Evolutionary conservation across 208 protist genomes (phyloP).

Genomic region (Leishmania gerbilli): DNA sequence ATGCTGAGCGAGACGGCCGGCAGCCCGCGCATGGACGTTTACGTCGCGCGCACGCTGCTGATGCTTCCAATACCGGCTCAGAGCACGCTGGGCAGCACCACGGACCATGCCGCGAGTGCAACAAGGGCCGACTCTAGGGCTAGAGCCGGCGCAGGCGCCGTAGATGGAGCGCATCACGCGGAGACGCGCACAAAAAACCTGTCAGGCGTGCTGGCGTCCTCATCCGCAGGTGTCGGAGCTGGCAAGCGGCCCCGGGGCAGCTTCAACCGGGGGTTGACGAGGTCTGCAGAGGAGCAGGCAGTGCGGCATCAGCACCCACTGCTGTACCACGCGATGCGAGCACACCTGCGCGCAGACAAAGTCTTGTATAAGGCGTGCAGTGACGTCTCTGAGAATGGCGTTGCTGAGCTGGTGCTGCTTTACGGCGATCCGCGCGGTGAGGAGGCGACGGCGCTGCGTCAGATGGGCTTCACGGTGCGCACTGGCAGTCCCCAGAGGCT

Average conservation of each 20-base stretch:
- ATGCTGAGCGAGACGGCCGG: slow-evolving; percentile 13
- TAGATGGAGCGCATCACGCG: not conserved
- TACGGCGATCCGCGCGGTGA: slow-evolving; percentile 16
- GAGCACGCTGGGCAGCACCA: slow-evolving; percentile 7
- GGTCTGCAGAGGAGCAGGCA: slow-evolving; percentile 12
- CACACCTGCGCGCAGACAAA: slow-evolving; percentile 1
- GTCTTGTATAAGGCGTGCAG: not conserved
- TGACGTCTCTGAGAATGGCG: not conserved
- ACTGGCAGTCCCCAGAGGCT: slow-evolving; percentile 17
- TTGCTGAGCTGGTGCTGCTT: slow-evolving; percentile 13
- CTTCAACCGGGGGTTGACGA: not conserved
- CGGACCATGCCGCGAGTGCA: not conserved
- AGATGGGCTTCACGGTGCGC: slow-evolving; percentile 31
- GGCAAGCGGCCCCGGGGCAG: not conserved
- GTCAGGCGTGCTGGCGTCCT: not conserved
- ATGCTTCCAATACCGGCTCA: slow-evolving; percentile 35
- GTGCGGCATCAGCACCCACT: slow-evolving; percentile 21
- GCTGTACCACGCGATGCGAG: slow-evolving; percentile 15
- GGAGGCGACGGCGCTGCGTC: slow-evolving; percentile 22
- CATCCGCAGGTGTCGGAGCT: not conserved
- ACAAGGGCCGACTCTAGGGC: not conserved
- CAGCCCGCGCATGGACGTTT: slow-evolving; percentile 18
- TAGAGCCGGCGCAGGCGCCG: not conserved
- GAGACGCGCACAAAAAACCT: not conserved
- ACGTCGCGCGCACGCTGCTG: slow-evolving; percentile 28